Conservation (phyloP, 805 yeast species). For the Yamadazyma sp. region DNA sequence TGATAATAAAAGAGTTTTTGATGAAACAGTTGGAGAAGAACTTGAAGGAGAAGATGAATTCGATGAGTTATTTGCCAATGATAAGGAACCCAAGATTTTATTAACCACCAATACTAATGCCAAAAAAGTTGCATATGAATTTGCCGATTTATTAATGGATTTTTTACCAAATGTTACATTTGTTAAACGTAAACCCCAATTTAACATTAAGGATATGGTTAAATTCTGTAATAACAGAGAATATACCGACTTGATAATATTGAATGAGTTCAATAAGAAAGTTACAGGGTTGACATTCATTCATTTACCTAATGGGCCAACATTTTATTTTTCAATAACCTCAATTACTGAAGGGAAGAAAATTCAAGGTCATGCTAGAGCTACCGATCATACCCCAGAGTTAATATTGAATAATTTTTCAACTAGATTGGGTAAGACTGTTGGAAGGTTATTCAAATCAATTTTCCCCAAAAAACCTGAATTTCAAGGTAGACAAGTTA, state of each 20-base stretch:
- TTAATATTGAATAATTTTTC: conserved; percentile 87
- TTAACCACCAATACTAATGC: conserved; percentile 89
- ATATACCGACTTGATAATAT: conserved; percentile 81
- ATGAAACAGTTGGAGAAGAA: conserved; percentile 71
- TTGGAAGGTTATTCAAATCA: conserved; percentile 87
- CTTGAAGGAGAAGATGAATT: conserved; percentile 66
- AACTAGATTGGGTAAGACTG: conserved; percentile 89
- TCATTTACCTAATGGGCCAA: conserved; percentile 93
- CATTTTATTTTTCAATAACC: conserved; percentile 83
- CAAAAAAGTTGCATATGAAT: conserved; percentile 80
- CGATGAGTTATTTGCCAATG: conserved; percentile 46
- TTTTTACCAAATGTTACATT: conserved; percentile 83
- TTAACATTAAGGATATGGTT: conserved; percentile 82
- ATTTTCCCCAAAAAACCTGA: conserved; percentile 92
- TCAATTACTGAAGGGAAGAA: conserved; percentile 72
- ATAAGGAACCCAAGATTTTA: conserved; percentile 75
- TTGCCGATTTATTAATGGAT: conserved; percentile 82
- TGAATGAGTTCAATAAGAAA: conserved; percentile 90
- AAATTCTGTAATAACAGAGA: conserved; percentile 77
- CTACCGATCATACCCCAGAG: conserved; percentile 91
- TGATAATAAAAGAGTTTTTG: conserved; percentile 79
- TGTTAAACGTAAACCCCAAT: conserved; percentile 82
- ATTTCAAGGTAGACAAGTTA: conserved; percentile 91
- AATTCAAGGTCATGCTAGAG: conserved; percentile 84
- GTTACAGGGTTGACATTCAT: conserved; percentile 91